phyloP scores from a whole-genome alignment of 2,329 filamentous ascomycete species.

The Sodiomyces alkalinus region DNA sequence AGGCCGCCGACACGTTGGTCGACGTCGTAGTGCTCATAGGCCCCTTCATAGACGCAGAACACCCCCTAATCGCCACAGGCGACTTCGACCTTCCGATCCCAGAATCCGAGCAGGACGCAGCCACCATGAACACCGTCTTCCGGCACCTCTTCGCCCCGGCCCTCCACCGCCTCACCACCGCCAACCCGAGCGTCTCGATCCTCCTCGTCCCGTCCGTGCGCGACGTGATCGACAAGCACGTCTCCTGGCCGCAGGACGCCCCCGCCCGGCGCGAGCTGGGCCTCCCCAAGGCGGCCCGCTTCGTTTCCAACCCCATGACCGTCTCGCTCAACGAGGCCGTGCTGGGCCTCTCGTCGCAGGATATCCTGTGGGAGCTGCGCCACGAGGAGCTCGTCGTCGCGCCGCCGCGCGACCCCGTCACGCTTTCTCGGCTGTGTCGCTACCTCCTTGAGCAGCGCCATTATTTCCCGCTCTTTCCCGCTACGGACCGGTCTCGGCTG shows the following conservation, averaged over 20 bases:
- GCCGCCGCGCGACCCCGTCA: constrained; percentile 37
- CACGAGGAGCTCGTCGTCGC: constrained; percentile 53
- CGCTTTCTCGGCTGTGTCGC: constrained; percentile 56
- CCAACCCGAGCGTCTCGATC: constrained; percentile 65
- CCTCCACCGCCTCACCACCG: constrained; percentile 52
- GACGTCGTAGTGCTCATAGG: constrained; percentile 71
- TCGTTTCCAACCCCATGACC: constrained; percentile 84
- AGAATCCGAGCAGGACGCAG: constrained; percentile 62
- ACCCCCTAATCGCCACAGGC: constrained; percentile 69
- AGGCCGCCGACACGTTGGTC: constrained; percentile 57
- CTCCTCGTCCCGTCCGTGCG: constrained; percentile 72
- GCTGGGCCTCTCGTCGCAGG: constrained; percentile 68
- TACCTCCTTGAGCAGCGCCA: constrained; percentile 81
- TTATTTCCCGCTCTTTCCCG: constrained; percentile 81
- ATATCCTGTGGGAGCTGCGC: constrained; percentile 70
- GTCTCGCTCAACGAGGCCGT: constrained; percentile 77
- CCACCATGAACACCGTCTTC: constrained; percentile 73
- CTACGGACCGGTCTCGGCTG: constrained; percentile 51
- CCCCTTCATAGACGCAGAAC: constrained; percentile 83
- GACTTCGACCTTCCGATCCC: constrained; percentile 67
- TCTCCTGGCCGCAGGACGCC: constrained; percentile 60
- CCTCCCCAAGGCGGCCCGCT: constrained; percentile 58
- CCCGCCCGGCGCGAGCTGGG: constrained; percentile 59
- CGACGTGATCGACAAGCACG: constrained; percentile 67
- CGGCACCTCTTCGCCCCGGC: constrained; percentile 61